phyloP scores from a whole-genome alignment of 2,329 filamentous ascomycete genomes.

The Arthrinium puccinioides region DNA sequence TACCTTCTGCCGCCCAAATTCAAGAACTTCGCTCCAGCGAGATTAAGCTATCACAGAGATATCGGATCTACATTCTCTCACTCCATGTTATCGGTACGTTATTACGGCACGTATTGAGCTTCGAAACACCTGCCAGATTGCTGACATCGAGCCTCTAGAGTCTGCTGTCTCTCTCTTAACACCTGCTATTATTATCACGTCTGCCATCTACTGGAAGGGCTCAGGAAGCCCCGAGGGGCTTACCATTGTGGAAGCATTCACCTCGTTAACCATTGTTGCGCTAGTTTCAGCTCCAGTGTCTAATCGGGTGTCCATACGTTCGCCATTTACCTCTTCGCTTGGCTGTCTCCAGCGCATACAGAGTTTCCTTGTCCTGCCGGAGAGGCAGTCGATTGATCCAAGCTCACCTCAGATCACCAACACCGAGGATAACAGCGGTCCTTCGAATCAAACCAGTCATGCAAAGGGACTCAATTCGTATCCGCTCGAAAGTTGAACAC shows the following conservation, averaged over 20 bases:
- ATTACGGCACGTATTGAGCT: neutral
- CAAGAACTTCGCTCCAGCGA: slow-evolving; percentile 2
- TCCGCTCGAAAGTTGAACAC: too few species aligned
- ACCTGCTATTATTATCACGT: neutral
- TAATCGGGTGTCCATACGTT: too few species aligned
- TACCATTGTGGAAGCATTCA: slow-evolving; percentile 30
- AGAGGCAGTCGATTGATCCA: too few species aligned
- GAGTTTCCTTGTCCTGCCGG: too few species aligned
- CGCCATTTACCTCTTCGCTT: too few species aligned
- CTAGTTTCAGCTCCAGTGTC: slow-evolving; percentile 4
- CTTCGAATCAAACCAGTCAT: too few species aligned
- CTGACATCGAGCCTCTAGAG: neutral
- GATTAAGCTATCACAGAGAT: slow-evolving; percentile 1
- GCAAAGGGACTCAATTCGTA: too few species aligned
- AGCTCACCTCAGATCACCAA: too few species aligned
- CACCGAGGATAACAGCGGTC: too few species aligned
- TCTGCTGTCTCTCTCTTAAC: neutral
- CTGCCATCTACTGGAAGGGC: slow-evolving; percentile 5
- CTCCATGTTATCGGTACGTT: neutral
- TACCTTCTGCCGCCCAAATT: neutral
- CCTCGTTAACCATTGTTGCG: slow-evolving; percentile 14
- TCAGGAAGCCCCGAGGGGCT: slow-evolving; percentile 26
- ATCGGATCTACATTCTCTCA: neutral
- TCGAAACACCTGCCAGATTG: neutral
- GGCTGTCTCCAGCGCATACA: too few species aligned